Conservation (phyloP, 2,329 filamentous ascomycete genomes). For the Trichoderma simmonsii region DNA sequence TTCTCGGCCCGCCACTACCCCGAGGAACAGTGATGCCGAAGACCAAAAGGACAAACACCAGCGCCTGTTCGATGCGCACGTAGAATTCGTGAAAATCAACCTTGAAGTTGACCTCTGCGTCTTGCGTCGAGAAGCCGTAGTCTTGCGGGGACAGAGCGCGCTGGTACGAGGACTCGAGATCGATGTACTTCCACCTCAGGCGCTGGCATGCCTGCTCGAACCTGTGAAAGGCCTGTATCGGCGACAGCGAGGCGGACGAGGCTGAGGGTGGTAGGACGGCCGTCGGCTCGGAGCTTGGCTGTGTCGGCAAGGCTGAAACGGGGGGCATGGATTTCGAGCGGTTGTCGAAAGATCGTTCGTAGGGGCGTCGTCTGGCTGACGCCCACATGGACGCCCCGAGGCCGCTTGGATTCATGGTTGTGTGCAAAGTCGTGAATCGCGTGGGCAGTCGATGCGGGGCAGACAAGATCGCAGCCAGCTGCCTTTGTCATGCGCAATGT, state of each 20-base stretch:
- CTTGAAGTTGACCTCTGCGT: constrained; percentile 69
- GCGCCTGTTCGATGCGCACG: constrained; percentile 66
- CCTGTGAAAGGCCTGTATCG: constrained; percentile 48
- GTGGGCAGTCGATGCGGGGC: background rate
- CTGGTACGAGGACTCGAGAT: constrained; percentile 55
- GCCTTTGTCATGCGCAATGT: background rate
- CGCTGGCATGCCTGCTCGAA: constrained; percentile 60
- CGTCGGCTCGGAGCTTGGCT: background rate
- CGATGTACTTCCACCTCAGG: constrained; percentile 61
- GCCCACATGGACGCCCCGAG: constrained; percentile 21
- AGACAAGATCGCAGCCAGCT: background rate
- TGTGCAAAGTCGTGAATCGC: background rate
- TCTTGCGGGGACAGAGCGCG: constrained; percentile 42
- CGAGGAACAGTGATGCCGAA: constrained; percentile 54
- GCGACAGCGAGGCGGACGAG: constrained; percentile 24
- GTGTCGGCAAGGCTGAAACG: background rate
- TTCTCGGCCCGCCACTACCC: background rate
- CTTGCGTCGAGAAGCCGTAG: constrained; percentile 36
- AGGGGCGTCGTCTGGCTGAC: background rate
- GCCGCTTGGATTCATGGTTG: constrained; percentile 9
- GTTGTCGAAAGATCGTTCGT: constrained; percentile 3
- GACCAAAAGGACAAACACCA: constrained; percentile 64
- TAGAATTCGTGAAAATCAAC: constrained; percentile 78
- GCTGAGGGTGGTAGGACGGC: constrained; percentile 3
- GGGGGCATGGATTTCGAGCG: constrained; percentile 22